Evolutionary conservation across 2,329 filamentous ascomycete species (phyloP), one percentile per base, ranked within the genome.

Genomic region (Xylaria polymorpha): DNA sequence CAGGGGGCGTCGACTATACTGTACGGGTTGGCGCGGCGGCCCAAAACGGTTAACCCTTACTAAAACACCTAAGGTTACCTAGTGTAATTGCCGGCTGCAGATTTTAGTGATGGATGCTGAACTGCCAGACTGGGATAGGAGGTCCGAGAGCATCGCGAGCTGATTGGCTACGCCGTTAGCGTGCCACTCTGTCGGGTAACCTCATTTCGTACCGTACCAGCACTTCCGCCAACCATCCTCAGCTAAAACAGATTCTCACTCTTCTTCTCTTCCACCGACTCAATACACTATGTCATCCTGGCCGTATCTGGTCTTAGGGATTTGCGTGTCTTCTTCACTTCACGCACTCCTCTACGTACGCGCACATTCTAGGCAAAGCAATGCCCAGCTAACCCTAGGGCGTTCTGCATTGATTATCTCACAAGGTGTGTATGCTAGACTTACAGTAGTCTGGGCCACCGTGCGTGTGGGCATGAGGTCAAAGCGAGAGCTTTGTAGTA

Each of bases 141-240:
- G 67, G 56, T 50, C 50, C 51, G 56, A 43, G 8, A 22, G 9
- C 3, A 25, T 4, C 39, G 14, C 25, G n/a, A 14, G 4, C 37
- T 70, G 61, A 69, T 69, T 71, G 66, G 69, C 20, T 14, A 22
- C 39, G 3, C 25, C 4, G 44, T 65, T 71, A 66, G 63, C 60
- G 63, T 67, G 1, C 70, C 70, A 61, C 10, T 32, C 67, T 71
- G 70, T 71, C 70, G 70, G 70, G 70, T 71, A 60, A 20, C 12
- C 55, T 46, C 56, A 57, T 43, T 55, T 51, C 37, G 35, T 12
- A 39, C 66, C 37, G 35, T 12, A 39, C 66, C 37, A 32, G 39
- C 43, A 64, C 25, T 51, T 48, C 44, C 35, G 22, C 60, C 48
- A 60, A 8, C 56, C 50, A 56, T 39, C 25, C 22, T 25, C 32